Evolutionary conservation across 2,329 filamentous ascomycete species (phyloP), one percentile per base, ranked within the genome.

Genomic region (Aureobasidium sp.): DNA sequence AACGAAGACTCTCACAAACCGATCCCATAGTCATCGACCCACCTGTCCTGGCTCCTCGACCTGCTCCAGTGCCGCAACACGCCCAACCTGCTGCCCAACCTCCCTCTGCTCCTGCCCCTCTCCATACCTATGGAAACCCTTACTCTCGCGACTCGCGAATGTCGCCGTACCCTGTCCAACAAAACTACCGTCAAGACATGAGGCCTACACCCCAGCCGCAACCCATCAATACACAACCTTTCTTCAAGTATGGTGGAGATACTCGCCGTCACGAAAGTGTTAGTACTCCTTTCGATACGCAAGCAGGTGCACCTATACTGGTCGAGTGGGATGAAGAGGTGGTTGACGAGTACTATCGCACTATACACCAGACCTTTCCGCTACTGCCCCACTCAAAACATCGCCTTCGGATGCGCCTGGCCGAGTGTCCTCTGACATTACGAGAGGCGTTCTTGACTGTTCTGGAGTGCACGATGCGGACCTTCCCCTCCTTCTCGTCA

Each of bases 321-420:
- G 68, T 75, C 54, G 77, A 79, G 29, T 79, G 76, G 76, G 76
- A 80, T 64, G 78, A 81, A 39, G 67, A 69, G 32, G 69, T 76
- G 25, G 69, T 80, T 42, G 75, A 78, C 34, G 72, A 75, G 63
- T 90, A 90, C 66, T 80, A 88, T 59, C 78, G 78, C 5, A 75
- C 82, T 15, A 82, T 90, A 25, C 87, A 90, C 66, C 83, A 84
- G 15, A 82, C 83, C 3, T 86, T 89, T 62, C 87, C 87, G 0
- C 77, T 91, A 48, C 76, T 91, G 13, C 81, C 86, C 1, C 78
- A 78, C 58, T 83, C 75, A 59, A 85, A 82, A 67, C 72, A 75
- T 15, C 78, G 79, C n/a, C 72, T 88, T 10, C 80, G 83, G 62
- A 77, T 78, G 9, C 77, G 84, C 25, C 72, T 90, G 25, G 76